Conservation (phyloP, 208 protist species). For the Kentomonas sorsogonicus region DNA sequence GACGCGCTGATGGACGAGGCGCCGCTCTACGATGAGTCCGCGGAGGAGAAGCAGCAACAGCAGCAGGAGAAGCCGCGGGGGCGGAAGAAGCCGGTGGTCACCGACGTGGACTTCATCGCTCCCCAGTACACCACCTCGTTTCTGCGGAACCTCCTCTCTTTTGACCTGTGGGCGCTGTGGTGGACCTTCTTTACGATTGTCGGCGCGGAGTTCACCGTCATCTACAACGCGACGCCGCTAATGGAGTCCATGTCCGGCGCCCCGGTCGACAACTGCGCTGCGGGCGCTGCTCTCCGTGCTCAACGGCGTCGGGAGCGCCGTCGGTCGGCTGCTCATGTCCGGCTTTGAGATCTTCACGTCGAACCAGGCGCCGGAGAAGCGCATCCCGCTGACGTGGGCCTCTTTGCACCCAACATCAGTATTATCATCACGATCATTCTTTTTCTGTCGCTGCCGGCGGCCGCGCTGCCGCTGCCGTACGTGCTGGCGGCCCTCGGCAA, state of each 20-base stretch:
- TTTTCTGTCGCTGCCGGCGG: conserved; percentile 14
- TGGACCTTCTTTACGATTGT: conserved; percentile 35
- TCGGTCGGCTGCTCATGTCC: conserved; percentile 37
- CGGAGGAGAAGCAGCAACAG: background rate
- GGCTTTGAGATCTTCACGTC: conserved; percentile 44
- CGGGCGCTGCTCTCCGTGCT: conserved; percentile 40
- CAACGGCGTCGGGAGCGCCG: conserved; percentile 44
- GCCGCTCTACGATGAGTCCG: background rate
- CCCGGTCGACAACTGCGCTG: conserved; percentile 23
- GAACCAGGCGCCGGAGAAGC: conserved; percentile 30
- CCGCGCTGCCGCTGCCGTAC: conserved; percentile 18
- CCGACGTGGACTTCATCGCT: conserved; percentile 52
- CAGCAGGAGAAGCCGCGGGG: background rate
- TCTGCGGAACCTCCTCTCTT: conserved; percentile 23
- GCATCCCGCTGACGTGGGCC: conserved; percentile 42
- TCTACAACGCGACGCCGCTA: conserved; percentile 39
- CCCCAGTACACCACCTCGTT: conserved; percentile 56
- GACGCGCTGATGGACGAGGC: too few species aligned
- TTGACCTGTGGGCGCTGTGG: conserved; percentile 34
- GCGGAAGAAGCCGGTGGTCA: conserved; percentile 12
- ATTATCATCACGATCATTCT: conserved; percentile 36
- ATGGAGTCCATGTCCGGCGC: conserved; percentile 34
- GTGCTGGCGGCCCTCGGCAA: conserved; percentile 25
- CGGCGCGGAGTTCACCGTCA: conserved; percentile 43
- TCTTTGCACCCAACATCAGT: conserved; percentile 29